Evolutionary conservation across 306 rosid genomes (phyloP).

Genomic region (Pachyrhizus erosus): DNA sequence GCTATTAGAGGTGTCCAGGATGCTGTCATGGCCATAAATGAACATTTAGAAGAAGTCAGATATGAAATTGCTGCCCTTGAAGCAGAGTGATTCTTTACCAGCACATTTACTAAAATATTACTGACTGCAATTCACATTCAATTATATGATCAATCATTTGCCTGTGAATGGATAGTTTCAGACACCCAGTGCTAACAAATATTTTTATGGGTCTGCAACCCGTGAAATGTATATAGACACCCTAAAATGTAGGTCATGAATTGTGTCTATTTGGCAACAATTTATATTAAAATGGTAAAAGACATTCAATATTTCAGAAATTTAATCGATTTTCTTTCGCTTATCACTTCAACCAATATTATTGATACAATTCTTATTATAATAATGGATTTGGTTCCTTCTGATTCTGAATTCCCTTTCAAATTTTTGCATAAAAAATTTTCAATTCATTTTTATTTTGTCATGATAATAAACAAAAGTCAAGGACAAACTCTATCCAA

Average conservation of each 20-base stretch:
- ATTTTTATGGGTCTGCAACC: slow-evolving; percentile 1
- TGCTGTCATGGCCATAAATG: slow-evolving; percentile 79
- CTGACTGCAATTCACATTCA: slow-evolving; percentile 27
- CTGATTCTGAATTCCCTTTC: too few relatives aligned
- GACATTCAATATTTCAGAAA: not conserved
- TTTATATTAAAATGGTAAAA: slow-evolving; percentile 1
- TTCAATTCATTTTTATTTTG: too few relatives aligned
- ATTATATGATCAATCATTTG: slow-evolving; percentile 9
- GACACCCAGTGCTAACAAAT: slow-evolving; percentile 24
- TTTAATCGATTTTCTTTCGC: too few relatives aligned
- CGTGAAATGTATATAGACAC: slow-evolving; percentile 45
- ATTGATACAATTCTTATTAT: too few relatives aligned
- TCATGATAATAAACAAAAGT: too few relatives aligned
- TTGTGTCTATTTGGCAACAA: slow-evolving; percentile 15
- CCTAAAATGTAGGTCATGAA: slow-evolving; percentile 33
- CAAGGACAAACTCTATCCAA: too few relatives aligned
- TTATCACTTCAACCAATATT: too few relatives aligned
- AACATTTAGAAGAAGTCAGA: slow-evolving; percentile 90
- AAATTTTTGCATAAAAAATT: too few relatives aligned
- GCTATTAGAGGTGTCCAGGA: slow-evolving; percentile 92
- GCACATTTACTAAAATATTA: not conserved
- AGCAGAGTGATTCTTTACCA: slow-evolving; percentile 49
- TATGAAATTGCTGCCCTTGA: slow-evolving; percentile 92
- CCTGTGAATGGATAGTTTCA: slow-evolving; percentile 18
- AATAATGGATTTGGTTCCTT: too few relatives aligned